Conservation (phyloP, 148 eudicot species). For the Rhododendron williamsianum region DNA sequence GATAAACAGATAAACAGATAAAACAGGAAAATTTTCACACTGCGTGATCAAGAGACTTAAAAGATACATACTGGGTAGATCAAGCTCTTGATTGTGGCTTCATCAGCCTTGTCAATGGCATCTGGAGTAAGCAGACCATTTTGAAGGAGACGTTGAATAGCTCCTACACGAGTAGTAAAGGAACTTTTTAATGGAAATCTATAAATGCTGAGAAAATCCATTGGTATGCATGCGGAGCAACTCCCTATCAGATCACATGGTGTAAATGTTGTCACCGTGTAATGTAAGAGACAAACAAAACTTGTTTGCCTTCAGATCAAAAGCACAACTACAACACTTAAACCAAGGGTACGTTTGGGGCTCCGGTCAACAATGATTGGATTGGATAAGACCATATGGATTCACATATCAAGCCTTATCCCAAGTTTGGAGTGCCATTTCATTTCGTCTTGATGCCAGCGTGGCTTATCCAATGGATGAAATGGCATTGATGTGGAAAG, state of each 20-base stretch:
- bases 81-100: conserved; percentile 66
- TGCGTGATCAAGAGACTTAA: neutral
- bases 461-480: neutral
- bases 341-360: neutral
- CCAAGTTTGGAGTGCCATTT: neutral
- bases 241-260: neutral
- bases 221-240: neutral
- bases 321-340: neutral
- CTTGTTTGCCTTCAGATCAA: neutral
- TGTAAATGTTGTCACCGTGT: neutral
- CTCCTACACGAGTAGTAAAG: conserved; percentile 49
- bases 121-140: conserved; percentile 70
- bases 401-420: neutral
- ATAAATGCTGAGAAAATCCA: neutral
- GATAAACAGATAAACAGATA: neutral
- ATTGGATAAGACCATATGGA: neutral
- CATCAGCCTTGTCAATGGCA: conserved; percentile 67
- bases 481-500: neutral
- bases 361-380: neutral
- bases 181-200: neutral
- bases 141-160: conserved; percentile 77
- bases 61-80: conserved; percentile 71
- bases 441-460: neutral
- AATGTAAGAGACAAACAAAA: neutral
- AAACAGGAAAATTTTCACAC: neutral